phyloP scores from a whole-genome alignment of 2,329 filamentous ascomycete species.

The Paramyrothecium sp. region DNA sequence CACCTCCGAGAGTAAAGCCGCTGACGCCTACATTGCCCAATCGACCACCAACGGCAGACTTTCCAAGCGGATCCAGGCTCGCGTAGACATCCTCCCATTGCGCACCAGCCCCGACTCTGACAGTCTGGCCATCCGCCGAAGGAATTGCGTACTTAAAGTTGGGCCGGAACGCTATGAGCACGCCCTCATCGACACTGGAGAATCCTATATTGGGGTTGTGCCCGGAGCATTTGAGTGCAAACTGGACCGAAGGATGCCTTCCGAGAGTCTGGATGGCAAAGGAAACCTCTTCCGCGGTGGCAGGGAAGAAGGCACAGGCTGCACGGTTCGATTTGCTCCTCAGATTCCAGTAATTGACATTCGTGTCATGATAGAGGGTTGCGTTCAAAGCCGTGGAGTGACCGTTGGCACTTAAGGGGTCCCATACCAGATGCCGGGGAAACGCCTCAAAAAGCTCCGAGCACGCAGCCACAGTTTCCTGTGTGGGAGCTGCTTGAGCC shows the following conservation, averaged over 20 bases:
- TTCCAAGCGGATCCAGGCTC: conserved; percentile 30
- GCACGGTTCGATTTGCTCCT: not conserved
- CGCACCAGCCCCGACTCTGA: conserved; percentile 37
- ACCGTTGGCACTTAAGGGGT: not conserved
- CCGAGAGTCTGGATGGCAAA: not conserved
- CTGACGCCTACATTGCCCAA: conserved; percentile 31
- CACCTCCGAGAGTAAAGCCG: conserved; percentile 34
- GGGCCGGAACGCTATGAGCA: conserved; percentile 36
- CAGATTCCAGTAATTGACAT: not conserved
- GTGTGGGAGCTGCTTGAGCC: not conserved
- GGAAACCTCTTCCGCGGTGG: not conserved
- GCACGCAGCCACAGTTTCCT: not conserved
- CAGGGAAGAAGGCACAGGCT: not conserved
- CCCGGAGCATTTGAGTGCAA: not conserved
- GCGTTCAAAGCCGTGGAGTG: not conserved
- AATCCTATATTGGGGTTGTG: not conserved
- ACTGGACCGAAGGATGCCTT: not conserved
- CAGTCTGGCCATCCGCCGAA: conserved; percentile 26
- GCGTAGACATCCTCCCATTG: conserved; percentile 41
- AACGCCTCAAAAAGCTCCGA: not conserved
- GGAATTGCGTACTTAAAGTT: conserved; percentile 31
- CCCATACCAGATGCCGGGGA: not conserved
- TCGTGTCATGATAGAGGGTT: not conserved
- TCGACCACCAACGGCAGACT: conserved; percentile 39
- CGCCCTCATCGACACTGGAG: conserved; percentile 33